Evolutionary conservation across 805 yeast species (phyloP).

Genomic region (Starmerella geochares): DNA sequence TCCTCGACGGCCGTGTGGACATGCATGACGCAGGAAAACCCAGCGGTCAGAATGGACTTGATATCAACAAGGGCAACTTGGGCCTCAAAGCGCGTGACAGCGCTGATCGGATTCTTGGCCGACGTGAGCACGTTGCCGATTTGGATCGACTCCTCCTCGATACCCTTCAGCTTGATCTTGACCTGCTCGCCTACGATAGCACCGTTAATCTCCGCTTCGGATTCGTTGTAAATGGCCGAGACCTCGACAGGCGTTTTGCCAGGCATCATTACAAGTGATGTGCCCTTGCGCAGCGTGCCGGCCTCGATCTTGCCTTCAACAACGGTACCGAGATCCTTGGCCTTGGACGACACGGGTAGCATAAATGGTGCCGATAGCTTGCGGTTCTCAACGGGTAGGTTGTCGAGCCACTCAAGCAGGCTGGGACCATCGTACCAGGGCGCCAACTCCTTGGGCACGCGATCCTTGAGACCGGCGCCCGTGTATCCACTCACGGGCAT

Average conservation of each 20-base stretch:
- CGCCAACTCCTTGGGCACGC: constrained; percentile 57
- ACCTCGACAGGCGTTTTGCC: constrained; percentile 77
- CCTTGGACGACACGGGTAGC: constrained; percentile 89
- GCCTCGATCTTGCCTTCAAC: constrained; percentile 98
- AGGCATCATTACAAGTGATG: constrained; percentile 79
- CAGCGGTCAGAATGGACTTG: constrained; percentile 86
- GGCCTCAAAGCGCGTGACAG: constrained; percentile 85
- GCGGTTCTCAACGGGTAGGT: constrained; percentile 71
- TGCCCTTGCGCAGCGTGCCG: constrained; percentile 79
- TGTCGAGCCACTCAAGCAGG: constrained; percentile 77
- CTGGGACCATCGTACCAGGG: constrained; percentile 96
- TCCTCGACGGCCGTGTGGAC: constrained; percentile 98
- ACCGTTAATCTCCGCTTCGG: constrained; percentile 82
- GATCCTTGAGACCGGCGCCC: constrained; percentile 91
- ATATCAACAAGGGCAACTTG: constrained; percentile 95
- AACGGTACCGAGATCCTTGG: constrained; percentile 94
- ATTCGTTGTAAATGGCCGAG: constrained; percentile 79
- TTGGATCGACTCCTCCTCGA: constrained; percentile 92
- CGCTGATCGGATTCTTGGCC: constrained; percentile 74
- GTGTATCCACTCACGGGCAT: constrained; percentile 99
- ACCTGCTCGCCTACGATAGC: constrained; percentile 98
- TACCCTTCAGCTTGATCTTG: constrained; percentile 81
- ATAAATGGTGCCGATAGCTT: constrained; percentile 90
- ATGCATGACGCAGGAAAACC: constrained; percentile 97
- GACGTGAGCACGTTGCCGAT: constrained; percentile 89